Evolutionary conservation across 2,329 filamentous ascomycete species (phyloP).

Genomic region (Sclerotinia glacialis): DNA sequence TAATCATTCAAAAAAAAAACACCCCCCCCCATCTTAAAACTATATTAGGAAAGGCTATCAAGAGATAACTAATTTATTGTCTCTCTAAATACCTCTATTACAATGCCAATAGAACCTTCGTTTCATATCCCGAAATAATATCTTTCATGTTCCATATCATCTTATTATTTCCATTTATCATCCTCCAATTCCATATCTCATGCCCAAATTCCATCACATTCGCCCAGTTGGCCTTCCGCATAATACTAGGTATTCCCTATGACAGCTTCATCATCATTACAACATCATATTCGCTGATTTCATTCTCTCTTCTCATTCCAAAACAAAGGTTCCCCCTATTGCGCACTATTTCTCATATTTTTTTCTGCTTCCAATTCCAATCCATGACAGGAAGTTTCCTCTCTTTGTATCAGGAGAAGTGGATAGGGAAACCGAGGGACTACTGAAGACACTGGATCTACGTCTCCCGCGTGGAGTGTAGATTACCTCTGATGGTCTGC

Average conservation of each 20-base stretch:
- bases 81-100: too few species aligned
- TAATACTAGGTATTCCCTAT: too few species aligned
- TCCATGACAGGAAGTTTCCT: slow-evolving; percentile 9
- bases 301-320: neutral
- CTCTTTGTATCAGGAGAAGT: slow-evolving; percentile 28
- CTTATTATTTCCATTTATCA: neutral
- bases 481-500: slow-evolving; percentile 37
- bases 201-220: neutral
- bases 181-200: neutral
- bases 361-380: slow-evolving; percentile 1
- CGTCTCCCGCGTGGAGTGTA: slow-evolving; percentile 27
- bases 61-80: too few species aligned
- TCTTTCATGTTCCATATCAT: neutral
- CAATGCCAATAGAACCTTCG: neutral
- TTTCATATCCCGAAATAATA: neutral
- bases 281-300: neutral
- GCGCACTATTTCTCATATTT: neutral
- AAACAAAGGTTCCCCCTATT: neutral
- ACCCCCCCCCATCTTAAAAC: too few species aligned
- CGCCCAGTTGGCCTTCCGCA: neutral
- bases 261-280: neutral
- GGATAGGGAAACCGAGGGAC: slow-evolving; percentile 20
- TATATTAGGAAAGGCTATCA: too few species aligned
- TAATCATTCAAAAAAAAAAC: too few species aligned
- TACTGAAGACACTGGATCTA: slow-evolving; percentile 31